Evolutionary conservation across 176 grass and related monocot genomes (phyloP).

Genomic region (Calamus simplicifolius): DNA sequence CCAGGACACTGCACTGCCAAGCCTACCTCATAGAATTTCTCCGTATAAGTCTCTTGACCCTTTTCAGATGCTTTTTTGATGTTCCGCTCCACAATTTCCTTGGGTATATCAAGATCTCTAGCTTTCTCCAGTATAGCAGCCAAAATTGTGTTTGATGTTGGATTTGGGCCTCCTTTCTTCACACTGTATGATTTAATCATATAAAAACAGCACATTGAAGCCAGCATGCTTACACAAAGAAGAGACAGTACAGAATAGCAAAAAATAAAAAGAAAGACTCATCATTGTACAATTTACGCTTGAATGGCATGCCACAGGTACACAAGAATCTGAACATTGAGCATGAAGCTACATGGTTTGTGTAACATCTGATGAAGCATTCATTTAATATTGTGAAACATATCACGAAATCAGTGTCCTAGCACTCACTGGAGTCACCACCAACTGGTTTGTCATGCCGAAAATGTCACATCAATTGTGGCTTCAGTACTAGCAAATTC

Average conservation of each 20-base stretch:
- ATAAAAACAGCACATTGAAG: no score
- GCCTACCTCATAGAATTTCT: slow-evolving; percentile 82
- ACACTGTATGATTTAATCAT: slow-evolving; percentile 40
- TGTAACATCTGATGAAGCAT: no score
- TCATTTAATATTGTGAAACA: no score
- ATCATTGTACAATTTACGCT: no score
- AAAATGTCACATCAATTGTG: no score
- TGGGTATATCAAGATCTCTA: slow-evolving; percentile 81
- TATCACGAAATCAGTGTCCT: no score
- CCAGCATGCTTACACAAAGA: slow-evolving; percentile 5
- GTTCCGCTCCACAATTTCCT: slow-evolving; percentile 86
- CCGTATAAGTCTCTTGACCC: slow-evolving; percentile 83
- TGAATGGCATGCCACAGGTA: no score
- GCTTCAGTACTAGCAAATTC: no score
- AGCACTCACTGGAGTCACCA: no score
- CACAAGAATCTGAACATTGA: no score
- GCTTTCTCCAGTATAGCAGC: slow-evolving; percentile 79
- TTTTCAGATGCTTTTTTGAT: slow-evolving; percentile 98
- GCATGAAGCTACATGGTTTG: no score
- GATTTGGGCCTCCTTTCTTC: slow-evolving; percentile 78
- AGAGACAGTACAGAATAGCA: not conserved
- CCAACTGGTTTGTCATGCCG: no score
- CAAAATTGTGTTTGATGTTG: slow-evolving; percentile 69
- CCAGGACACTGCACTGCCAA: slow-evolving; percentile 14
- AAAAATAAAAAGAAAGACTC: not conserved